Base-by-base conservation (phyloP, 768 basidiomycete species). In the Rhodotorula diobovata region DNA sequence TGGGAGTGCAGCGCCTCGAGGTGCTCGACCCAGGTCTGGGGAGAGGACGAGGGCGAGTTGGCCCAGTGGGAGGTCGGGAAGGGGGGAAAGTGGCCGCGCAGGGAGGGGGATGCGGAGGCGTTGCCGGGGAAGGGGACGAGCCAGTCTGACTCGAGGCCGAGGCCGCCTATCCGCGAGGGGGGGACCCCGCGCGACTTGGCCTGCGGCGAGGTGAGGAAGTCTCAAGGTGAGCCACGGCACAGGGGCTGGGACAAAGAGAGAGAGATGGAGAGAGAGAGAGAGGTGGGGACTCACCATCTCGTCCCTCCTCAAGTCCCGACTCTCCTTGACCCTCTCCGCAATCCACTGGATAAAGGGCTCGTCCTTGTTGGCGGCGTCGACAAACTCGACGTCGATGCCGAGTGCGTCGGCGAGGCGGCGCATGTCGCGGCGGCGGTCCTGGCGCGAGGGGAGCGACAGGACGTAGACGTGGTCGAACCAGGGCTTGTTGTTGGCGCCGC, bases 401-500 rank as follows among this genome's bases (percentile, higher is more conserved):
- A 78, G 63, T 0, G 78, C 78, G n/a, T 48, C 20, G 0, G 77
- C 78, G 41, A 79, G 72, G 14, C 53, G 50, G 18, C 8, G 18
- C 72, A 79, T 79, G 61, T 72, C 63, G 3, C 41, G 16, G 2
- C 78, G 55, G 4, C 79, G 75, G 56, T 79, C 79, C 18, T 56
- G 21, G 5, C 79, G 69, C 16, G 63, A 59, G 2, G 76, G 70
- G 25, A 79, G 70, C 15, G 74, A 76, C 39, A 79, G 67, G 43
- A 79, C 78, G 51, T 79, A 78, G 63, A 78, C 76, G 46, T 73
- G 69, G 43, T 61, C 58, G 66, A 78, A 78, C 0, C 65, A 54
- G 43, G 77, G 67, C 20, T 75, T 70, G 7, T 65, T 56, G 9
- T 66, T 58, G 61, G 74, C 71, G 21, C 23, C 48, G 16, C 39